Evolutionary conservation across 495 filamentous ascomycete species (phyloP).

Genomic region (Penicillium paradoxum): DNA sequence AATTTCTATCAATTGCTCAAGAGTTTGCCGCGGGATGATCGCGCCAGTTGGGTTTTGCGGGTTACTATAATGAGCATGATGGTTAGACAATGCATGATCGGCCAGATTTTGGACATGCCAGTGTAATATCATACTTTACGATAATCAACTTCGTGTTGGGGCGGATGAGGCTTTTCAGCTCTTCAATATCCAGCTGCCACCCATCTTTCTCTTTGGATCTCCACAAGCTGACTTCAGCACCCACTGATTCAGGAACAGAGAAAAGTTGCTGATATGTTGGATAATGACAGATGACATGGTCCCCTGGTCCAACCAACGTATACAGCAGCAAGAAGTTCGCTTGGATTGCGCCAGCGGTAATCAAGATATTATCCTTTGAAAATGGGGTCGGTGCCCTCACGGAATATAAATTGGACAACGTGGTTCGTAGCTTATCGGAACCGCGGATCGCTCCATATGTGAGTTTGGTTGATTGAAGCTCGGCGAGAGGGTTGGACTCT

Average conservation of each 20-base stretch:
- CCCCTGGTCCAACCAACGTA: conserved; percentile 67
- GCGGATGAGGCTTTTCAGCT: conserved; percentile 62
- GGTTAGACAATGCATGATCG: conserved; percentile 2
- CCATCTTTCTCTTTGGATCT: conserved; percentile 58
- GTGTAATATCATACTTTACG: conserved; percentile 47
- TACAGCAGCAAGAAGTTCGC: conserved; percentile 80
- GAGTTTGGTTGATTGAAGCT: conserved; percentile 46
- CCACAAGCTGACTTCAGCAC: conserved; percentile 80
- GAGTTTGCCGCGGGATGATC: conserved; percentile 55
- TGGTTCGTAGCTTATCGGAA: conserved; percentile 55
- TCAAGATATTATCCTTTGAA: conserved; percentile 62
- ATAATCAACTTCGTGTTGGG: conserved; percentile 73
- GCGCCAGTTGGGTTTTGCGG: conserved; percentile 86
- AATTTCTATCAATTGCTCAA: conserved; percentile 59
- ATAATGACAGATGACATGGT: conserved; percentile 86
- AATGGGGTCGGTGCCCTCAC: conserved; percentile 46
- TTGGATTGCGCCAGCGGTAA: conserved; percentile 76
- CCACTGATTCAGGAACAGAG: conserved; percentile 66
- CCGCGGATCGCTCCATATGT: conserved; percentile 71
- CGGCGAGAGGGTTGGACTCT: conserved; percentile 34
- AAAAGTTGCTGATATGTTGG: conserved; percentile 91
- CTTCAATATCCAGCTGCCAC: conserved; percentile 63
- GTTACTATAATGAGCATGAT: conserved; percentile 51
- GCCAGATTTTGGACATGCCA: background rate
- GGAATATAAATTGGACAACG: conserved; percentile 63